A percentile compares a stretch with the other conserved stretches of the same genome.
These are phyloP conservation scores for Oryza coarctata DNA, from an alignment of 176 grass and related monocot species.

Conservation along the genomic window DNA sequence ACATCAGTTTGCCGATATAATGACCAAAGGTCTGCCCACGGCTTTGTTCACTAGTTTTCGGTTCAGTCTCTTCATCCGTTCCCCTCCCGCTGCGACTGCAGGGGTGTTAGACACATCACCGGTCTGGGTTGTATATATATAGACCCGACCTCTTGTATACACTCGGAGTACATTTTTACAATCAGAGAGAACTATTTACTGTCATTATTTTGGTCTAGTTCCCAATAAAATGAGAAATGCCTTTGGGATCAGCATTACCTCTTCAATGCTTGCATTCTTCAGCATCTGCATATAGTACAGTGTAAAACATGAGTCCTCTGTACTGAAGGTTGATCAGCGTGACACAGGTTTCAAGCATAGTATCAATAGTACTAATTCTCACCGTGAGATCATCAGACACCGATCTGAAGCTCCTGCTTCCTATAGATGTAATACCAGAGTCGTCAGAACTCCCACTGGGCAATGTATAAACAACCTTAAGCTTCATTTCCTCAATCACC, in stretches of 20 bases:
- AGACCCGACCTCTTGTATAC: too few species aligned
- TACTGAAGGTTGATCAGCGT: neutral
- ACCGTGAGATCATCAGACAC: constrained; percentile 63
- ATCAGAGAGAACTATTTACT: constrained; percentile 5
- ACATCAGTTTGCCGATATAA: too few species aligned
- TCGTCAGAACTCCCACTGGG: constrained; percentile 46
- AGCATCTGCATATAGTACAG: constrained; percentile 57
- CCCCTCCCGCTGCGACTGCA: too few species aligned
- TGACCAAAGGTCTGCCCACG: too few species aligned
- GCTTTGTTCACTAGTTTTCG: too few species aligned
- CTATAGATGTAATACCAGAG: constrained; percentile 62
- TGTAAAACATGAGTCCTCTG: constrained; percentile 30
- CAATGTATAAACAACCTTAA: constrained; percentile 76
- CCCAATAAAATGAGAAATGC: constrained; percentile 6
- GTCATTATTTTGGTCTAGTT: constrained; percentile 12
- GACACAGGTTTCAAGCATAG: neutral
- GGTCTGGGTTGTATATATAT: too few species aligned
- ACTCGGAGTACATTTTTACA: too few species aligned
- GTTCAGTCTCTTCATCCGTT: too few species aligned
- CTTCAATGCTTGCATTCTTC: constrained; percentile 80
- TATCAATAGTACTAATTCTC: constrained; percentile 30
- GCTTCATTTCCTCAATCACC: constrained; percentile 93
- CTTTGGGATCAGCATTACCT: constrained; percentile 42
- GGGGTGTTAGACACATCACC: too few species aligned
- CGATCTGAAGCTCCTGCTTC: constrained; percentile 39